Evolutionary conservation across 2,329 filamentous ascomycete genomes (phyloP), one percentile per base, ranked within the genome.

Genomic region (Nectriaceae sp.): DNA sequence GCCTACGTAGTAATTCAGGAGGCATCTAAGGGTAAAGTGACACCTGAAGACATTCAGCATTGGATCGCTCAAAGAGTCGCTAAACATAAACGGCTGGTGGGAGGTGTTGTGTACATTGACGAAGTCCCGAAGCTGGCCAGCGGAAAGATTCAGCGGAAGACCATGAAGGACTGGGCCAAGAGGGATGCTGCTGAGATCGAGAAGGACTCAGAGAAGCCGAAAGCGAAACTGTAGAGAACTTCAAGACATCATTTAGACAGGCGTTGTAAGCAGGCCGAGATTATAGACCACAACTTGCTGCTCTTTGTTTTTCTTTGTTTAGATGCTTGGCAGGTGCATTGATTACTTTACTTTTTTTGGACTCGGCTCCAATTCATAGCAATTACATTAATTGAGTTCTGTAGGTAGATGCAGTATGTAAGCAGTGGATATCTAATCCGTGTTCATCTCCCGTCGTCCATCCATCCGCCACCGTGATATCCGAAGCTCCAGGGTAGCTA

Each of bases 101-200:
- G 78, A 3, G 78, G 78, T 4, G 72, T 82, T 21, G 67, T 73
- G 21, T 82, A 83, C 50, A 72, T 83, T 5, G 75, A 81, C 41
- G 76, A 78, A 53, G 75, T 84, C 44, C 80, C 80, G 1, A 82
- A 81, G 61, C 65, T 81, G 39, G 74, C 76, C 11, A 78, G 75
- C 50, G 80, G 80, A 8, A 84, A 84, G 70, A 82, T 84, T 42
- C 71, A 78, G 62, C 69, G 79, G 41, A 81, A 81, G 56, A 62
- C 76, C 5, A 69, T 84, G 68, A 74, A 76, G 55, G 77, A 82
- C 37, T 82, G 78, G 79, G 75, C 79, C 5, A 81, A 79, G 66
- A 68, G 68, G 49, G 80, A 83, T 63, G 75, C 73, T 1, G 56
- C 47, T 8, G 61, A 59, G 40, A 51, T 71, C 20, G 38, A 53